Base-by-base conservation (phyloP, 2,329 filamentous ascomycete species). In the Domatiomyces catenatus region DNA sequence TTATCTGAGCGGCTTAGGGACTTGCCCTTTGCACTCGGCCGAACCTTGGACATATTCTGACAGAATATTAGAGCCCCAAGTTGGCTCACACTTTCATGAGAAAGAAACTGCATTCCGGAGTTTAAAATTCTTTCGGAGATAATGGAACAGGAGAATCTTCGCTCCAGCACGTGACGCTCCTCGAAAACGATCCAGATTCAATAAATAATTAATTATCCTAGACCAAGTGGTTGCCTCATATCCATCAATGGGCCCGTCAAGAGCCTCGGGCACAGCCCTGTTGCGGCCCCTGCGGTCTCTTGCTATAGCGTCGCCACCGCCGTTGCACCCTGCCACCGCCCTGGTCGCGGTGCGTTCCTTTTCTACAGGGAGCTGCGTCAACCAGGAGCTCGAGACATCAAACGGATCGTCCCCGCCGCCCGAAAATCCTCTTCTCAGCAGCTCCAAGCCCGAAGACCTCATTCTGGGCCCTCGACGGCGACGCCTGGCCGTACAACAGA, bases 391-490 rank as follows among this genome's bases (percentile, higher is more conserved):
- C 49, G 65, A 69, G 58, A 49, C 59, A 20, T 54, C 62, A 53
- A 66, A 58, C 51, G 56, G 63, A 60, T 62, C 69, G 42, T 55
- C 57, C 32, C 67, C 67, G 18, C 78, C 87, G 63, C 84, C 82
- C n/a, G 72, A 77, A 55, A 80, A 78, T n/a, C 83, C 85, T 22
- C 74, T 78, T 44, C 79, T 74, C 46, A 73, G 71, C 46, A 74
- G 73, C 64, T 71, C 88, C 62, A 78, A 77, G 63, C 70, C 76
- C 57, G 83, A 85, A 50, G 75, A 80, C 44, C 74, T 78, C 54
- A 87, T 86, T 48, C 73, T 94, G 60, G 89, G 89, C 48, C 94
- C 88, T 45, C 81, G 89, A 60, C 80, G 89, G 73, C 83, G 89
- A 56, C 83, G 90, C 64, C 78, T 80, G 24, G 84, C 84, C 24